Evolutionary conservation across 305 asterid species (phyloP).

Genomic region (Stenogyne calaminthoides): DNA sequence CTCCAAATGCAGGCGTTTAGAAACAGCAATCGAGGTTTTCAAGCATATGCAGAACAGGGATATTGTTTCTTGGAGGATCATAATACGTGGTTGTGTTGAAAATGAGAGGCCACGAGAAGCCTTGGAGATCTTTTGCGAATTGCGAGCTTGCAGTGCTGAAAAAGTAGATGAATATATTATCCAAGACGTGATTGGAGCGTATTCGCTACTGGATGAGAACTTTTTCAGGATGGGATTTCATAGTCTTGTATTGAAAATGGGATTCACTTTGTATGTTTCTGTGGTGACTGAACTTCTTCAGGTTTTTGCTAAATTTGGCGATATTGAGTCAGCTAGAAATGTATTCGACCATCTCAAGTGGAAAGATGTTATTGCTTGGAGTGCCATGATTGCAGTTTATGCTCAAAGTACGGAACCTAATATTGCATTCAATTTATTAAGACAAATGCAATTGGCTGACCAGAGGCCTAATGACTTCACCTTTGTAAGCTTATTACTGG

Average conservation of each 20-base stretch:
- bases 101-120: slow-evolving; percentile 47
- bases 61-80: slow-evolving; percentile 78
- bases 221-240: slow-evolving; percentile 51
- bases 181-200: slow-evolving; percentile 52
- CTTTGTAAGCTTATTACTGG: slow-evolving; percentile 59
- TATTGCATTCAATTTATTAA: slow-evolving; percentile 49
- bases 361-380: slow-evolving; percentile 83
- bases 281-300: slow-evolving; percentile 70
- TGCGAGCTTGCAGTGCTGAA: slow-evolving; percentile 45
- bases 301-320: slow-evolving; percentile 55
- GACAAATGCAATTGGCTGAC: slow-evolving; percentile 55
- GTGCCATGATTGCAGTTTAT: slow-evolving; percentile 67
- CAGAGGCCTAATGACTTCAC: slow-evolving; percentile 73
- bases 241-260: slow-evolving; percentile 55
- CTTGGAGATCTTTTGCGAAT: slow-evolving; percentile 44
- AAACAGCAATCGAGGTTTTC: slow-evolving; percentile 51
- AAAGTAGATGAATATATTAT: slow-evolving; percentile 54
- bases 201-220: slow-evolving; percentile 44
- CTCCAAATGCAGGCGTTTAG: slow-evolving; percentile 59
- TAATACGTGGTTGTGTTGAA: slow-evolving; percentile 53
- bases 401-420: slow-evolving; percentile 50
- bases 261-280: slow-evolving; percentile 43
- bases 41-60: slow-evolving; percentile 54
- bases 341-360: slow-evolving; percentile 51
- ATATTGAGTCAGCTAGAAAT: slow-evolving; percentile 53